Conservation (phyloP, 1,284 basidiomycete species). For the Ganoderma sinense region DNA sequence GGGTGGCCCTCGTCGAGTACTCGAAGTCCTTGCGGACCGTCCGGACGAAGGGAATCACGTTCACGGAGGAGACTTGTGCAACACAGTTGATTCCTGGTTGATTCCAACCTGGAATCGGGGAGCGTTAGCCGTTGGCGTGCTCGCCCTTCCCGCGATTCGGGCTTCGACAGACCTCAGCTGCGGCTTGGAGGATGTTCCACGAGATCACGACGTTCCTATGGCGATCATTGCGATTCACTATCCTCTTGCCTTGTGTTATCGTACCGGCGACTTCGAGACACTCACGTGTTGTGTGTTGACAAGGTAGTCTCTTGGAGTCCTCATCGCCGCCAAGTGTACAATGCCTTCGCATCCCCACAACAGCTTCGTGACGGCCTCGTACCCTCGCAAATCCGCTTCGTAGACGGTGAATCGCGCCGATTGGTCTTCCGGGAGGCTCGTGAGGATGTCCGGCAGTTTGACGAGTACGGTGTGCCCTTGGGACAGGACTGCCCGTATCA, state of each 20-base stretch:
- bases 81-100: constrained; percentile 71
- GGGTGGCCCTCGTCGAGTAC: constrained; percentile 79
- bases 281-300: constrained; percentile 66
- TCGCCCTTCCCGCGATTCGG: neutral
- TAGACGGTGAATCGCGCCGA: constrained; percentile 49
- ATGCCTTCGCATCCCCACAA: constrained; percentile 63
- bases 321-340: constrained; percentile 63
- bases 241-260: neutral
- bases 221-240: neutral
- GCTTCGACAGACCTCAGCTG: constrained; percentile 58
- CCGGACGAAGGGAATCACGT: constrained; percentile 66
- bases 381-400: constrained; percentile 58
- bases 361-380: constrained; percentile 51
- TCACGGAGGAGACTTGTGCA: constrained; percentile 76
- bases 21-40: constrained; percentile 57
- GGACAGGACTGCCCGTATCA: constrained; percentile 59
- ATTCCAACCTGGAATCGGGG: too few relatives aligned
- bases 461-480: constrained; percentile 66
- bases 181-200: constrained; percentile 73
- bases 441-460: constrained; percentile 24
- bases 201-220: constrained; percentile 72
- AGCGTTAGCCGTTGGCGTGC: neutral
- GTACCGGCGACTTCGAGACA: neutral
- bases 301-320: constrained; percentile 60
- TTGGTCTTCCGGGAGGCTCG: constrained; percentile 22